A percentile compares a stretch with the other conserved stretches of the same genome.
Evolutionary conservation across 2,329 filamentous ascomycete species (phyloP).

Genomic region (Colletotrichum noveboracense): DNA sequence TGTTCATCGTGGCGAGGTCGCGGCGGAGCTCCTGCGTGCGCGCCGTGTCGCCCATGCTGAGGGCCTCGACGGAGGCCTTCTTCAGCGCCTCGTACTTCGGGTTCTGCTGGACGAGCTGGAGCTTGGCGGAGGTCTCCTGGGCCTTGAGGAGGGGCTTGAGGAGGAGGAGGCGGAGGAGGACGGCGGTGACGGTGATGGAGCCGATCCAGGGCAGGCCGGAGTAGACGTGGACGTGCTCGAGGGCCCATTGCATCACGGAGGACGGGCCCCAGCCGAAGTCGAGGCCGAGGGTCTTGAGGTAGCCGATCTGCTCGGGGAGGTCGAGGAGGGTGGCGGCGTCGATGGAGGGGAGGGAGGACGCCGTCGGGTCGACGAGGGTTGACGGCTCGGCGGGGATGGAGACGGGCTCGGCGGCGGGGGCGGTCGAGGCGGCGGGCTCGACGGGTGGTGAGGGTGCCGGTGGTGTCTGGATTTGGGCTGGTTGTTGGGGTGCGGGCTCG

Average conservation of each 20-base stretch:
- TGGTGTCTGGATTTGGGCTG: constrained; percentile 24
- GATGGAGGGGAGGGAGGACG: constrained; percentile 33
- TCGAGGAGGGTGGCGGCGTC: constrained; percentile 53
- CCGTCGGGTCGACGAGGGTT: background rate
- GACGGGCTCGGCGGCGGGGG: constrained; percentile 33
- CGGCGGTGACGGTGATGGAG: constrained; percentile 69
- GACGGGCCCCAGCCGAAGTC: constrained; percentile 88
- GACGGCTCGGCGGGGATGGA: background rate
- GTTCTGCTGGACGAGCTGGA: constrained; percentile 61
- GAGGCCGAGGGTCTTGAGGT: constrained; percentile 80
- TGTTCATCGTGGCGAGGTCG: constrained; percentile 39
- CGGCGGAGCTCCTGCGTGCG: constrained; percentile 48
- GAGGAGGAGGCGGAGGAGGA: constrained; percentile 68
- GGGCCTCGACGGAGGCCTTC: constrained; percentile 53
- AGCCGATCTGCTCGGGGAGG: constrained; percentile 80
- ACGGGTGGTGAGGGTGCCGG: background rate
- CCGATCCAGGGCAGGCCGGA: constrained; percentile 82
- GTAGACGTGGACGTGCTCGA: constrained; percentile 85
- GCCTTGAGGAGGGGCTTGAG: constrained; percentile 69
- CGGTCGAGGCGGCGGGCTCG: constrained; percentile 11
- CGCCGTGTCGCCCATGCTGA: constrained; percentile 55
- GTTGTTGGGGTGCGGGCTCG: constrained; percentile 11
- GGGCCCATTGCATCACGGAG: constrained; percentile 70
- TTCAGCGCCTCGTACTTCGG: constrained; percentile 54
- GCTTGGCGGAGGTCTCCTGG: constrained; percentile 65